Percentiles rank a stretch among this genome's conserved stretches.
Conservation (phyloP, 768 basidiomycete genomes). For the Pleurotus sapidus region DNA sequence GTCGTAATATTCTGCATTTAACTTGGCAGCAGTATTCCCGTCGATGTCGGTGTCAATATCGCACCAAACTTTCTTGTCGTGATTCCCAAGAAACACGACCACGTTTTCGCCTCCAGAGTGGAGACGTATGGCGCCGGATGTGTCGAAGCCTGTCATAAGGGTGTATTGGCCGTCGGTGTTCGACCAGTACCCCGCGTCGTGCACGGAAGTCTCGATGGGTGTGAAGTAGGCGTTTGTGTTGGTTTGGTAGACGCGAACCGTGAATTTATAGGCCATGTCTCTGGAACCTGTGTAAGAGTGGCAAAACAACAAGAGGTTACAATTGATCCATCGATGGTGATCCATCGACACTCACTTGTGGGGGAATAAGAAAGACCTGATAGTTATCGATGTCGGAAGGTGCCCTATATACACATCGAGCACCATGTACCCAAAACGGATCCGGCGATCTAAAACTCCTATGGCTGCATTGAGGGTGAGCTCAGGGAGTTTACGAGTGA, state of each 20-base stretch:
- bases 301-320: too few relatives aligned
- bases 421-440: too few relatives aligned
- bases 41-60: not conserved
- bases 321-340: too few relatives aligned
- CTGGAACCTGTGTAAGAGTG: too few relatives aligned
- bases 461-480: too few relatives aligned
- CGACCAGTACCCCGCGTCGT: not conserved
- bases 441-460: too few relatives aligned
- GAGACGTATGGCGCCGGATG: constrained; percentile 1
- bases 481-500: too few relatives aligned
- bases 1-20: not conserved
- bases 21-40: not conserved
- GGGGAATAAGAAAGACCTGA: too few relatives aligned
- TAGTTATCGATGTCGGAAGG: too few relatives aligned
- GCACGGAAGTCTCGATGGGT: not conserved
- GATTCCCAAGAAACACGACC: not conserved
- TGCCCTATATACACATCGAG: too few relatives aligned
- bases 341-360: too few relatives aligned
- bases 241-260: not conserved
- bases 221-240: constrained; percentile 2
- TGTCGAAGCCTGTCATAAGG: not conserved
- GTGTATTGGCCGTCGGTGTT: not conserved
- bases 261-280: not conserved
- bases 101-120: not conserved
- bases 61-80: not conserved